Base-by-base conservation (phyloP, 805 yeast species). In the Yamadazyma akitaensis region DNA sequence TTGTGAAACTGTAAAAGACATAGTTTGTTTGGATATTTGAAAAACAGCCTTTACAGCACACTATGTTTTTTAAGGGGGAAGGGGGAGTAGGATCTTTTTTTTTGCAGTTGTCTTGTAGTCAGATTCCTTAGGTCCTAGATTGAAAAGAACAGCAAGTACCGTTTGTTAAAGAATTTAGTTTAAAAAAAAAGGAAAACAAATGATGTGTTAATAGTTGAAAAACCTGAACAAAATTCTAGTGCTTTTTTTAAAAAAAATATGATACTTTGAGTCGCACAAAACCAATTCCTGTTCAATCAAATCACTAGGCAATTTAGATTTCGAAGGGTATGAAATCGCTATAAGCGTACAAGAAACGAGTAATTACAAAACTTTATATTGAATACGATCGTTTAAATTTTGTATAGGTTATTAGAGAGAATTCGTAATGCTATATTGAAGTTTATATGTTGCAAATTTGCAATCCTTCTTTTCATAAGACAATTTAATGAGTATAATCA, bases 1-100 rank as follows among this genome's bases (percentile, higher is more conserved):
- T 14, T 43, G 32, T 24, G 46, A 19, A n/a, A 28, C 18, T 17
- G 40, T 28, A 19, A 43, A 43, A 7, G 46, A 11, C 46, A 43
- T 43, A 10, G 19, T 43, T 26, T 12, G 25, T 13, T 24, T 10
- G 25, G 10, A 26, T 37, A 24, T 10, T 13, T 14, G 6, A 12
- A 19, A 37, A 19, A 14, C 16, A 24, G 26, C 21, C 30, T 19
- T 37, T 24, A 17, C n/a, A 37, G 14, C 39, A 37, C 39, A 37
- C 39, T 37, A 12, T 13, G 25, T 19, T 11, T 13, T 21, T 19
- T 18, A 18, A 12, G 3, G 26, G 12, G 30, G 17, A 18, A n/a
- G 12, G 30, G 17, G 10, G 25, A 12, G 24, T 34, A 16, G 9
- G 19, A 17, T 16, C 19, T n/a, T 19, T 19, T 24, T 19, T 13